Evolutionary conservation across 257 asterid species (phyloP).

Genomic region (Prunella vulgaris): DNA sequence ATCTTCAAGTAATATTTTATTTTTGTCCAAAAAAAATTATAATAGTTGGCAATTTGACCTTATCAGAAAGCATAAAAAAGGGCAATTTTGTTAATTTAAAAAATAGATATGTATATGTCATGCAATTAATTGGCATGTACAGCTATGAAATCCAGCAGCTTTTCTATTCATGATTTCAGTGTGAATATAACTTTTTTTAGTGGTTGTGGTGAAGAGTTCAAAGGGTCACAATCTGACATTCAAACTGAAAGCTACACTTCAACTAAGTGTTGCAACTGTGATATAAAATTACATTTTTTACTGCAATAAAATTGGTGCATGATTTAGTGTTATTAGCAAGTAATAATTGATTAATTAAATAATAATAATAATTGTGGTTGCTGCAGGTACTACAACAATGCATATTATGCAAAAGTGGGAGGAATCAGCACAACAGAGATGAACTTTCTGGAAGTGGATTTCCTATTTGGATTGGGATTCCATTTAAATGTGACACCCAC

Average conservation of each 20-base stretch:
- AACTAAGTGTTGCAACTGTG: conserved; percentile 11
- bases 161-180: not conserved
- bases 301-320: not conserved
- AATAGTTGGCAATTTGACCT: too few relatives aligned
- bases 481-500: conserved; percentile 82
- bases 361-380: not conserved
- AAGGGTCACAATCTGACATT: conserved; percentile 32
- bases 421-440: conserved; percentile 93
- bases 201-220: conserved; percentile 2
- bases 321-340: too few relatives aligned
- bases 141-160: conserved; percentile 13
- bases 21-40: too few relatives aligned
- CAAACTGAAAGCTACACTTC: conserved; percentile 42
- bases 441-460: conserved; percentile 93
- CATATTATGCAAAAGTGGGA: conserved; percentile 93
- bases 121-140: not conserved
- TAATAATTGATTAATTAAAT: too few relatives aligned
- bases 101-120: too few relatives aligned
- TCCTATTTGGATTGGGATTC: conserved; percentile 83
- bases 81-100: too few relatives aligned
- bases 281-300: not conserved
- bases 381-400: conserved; percentile 88
- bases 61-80: too few relatives aligned
- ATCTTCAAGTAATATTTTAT: too few relatives aligned
- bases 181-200: not conserved